A percentile compares a stretch with the other conserved stretches of the same genome.
phyloP scores from a whole-genome alignment of 352 stramenopile species.

The Phytopythium mirpurense region DNA sequence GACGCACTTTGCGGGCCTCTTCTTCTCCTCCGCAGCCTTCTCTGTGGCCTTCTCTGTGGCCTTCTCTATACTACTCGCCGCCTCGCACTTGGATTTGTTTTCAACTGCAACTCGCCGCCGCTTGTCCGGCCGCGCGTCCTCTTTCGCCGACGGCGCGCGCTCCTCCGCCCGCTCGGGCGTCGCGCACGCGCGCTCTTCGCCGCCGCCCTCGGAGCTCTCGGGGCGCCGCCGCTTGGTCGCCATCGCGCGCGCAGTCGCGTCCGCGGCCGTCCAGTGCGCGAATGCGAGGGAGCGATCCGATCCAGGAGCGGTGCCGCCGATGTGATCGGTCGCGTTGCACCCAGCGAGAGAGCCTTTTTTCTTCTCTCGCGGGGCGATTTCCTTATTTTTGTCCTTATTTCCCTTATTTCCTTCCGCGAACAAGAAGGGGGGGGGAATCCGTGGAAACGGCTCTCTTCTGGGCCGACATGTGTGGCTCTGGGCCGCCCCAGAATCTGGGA shows the following conservation, averaged over 20 bases:
- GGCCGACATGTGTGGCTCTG: conserved; percentile 9
- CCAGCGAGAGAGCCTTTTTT: conserved; percentile 1
- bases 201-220: neutral
- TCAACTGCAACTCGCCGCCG: neutral
- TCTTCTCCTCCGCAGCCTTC: conserved; percentile 6
- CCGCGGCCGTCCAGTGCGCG: neutral
- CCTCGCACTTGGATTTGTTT: neutral
- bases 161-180: conserved; percentile 7
- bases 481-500: conserved; percentile 16
- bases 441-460: conserved; percentile 19
- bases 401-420: neutral
- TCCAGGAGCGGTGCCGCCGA: neutral
- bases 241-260: conserved; percentile 1
- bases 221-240: conserved; percentile 4
- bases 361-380: neutral
- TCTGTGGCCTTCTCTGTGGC: neutral
- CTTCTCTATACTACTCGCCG: neutral
- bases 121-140: neutral
- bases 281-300: no score
- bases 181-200: conserved; percentile 9
- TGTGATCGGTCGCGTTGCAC: neutral
- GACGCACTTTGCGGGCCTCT: neutral
- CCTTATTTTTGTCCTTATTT: neutral
- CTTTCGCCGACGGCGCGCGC: neutral
- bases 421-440: neutral